Percentiles rank a stretch among this genome's conserved stretches.
These are phyloP conservation scores for Pythium sp. DNA, from an alignment of 352 stramenopile genomes.

Conservation along the genomic window DNA sequence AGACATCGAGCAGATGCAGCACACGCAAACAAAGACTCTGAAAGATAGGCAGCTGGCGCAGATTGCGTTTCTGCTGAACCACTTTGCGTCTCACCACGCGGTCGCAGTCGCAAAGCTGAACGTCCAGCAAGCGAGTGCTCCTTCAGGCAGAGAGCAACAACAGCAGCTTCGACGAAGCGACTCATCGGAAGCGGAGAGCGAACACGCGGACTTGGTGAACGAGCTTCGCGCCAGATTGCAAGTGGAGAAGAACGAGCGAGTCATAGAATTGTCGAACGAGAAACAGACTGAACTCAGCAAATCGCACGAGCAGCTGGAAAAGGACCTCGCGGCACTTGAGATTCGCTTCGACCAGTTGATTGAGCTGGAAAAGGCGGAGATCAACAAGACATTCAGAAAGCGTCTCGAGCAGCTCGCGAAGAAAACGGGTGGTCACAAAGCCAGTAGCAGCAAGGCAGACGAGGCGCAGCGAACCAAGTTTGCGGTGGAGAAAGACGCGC, in stretches of 20 bases:
- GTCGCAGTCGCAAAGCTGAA: slow-evolving; percentile 16
- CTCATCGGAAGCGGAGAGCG: slow-evolving; percentile 10
- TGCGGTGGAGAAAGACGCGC: slow-evolving; percentile 32
- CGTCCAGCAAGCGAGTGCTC: background rate
- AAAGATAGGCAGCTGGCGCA: slow-evolving; percentile 45
- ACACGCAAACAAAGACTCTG: slow-evolving; percentile 26
- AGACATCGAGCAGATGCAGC: slow-evolving; percentile 29
- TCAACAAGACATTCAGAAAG: slow-evolving; percentile 29
- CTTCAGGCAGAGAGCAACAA: slow-evolving; percentile 15
- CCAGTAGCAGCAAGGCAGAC: slow-evolving; percentile 14
- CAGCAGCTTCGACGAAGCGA: slow-evolving; percentile 6
- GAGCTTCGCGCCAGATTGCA: slow-evolving; percentile 48
- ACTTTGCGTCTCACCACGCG: slow-evolving; percentile 34
- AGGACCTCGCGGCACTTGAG: slow-evolving; percentile 9
- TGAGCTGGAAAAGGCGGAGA: slow-evolving; percentile 31
- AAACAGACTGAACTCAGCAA: slow-evolving; percentile 31
- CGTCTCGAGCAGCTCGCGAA: slow-evolving; percentile 7
- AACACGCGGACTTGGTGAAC: slow-evolving; percentile 35
- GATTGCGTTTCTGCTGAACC: slow-evolving; percentile 37
- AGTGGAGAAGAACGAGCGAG: slow-evolving; percentile 48
- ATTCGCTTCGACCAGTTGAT: slow-evolving; percentile 24
- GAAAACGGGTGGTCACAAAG: background rate
- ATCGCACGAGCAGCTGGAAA: slow-evolving; percentile 19
- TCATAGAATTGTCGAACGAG: slow-evolving; percentile 35
- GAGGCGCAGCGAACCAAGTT: slow-evolving; percentile 8